Evolutionary conservation across 352 stramenopile species (phyloP), one percentile per base, ranked within the genome.

Genomic region (Pseudoperonospora humuli): DNA sequence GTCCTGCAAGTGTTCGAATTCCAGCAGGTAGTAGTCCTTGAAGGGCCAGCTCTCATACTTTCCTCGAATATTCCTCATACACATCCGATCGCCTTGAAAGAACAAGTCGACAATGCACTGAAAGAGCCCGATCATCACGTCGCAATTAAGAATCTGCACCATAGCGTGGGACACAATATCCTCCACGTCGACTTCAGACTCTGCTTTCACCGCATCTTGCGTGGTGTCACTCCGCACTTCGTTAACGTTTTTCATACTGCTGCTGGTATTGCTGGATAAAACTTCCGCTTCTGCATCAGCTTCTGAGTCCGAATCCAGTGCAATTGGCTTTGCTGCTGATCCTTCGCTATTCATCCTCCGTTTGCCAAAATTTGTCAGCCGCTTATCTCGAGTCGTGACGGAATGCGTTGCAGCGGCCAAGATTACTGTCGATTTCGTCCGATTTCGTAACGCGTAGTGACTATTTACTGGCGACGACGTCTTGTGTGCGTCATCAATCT

Each of bases 271-370:
- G 27, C 31, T n/a, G 3, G 35, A 10, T 13, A 54, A 32, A 10
- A 27, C 41, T 48, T 59, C 45, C 3, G 24, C 19, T 5, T 70
- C 66, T 6, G 48, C 46, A 1, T 71, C 66, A 2, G 69, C 70
- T 24, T 77, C 69, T 2, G 69, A 73, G 33, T 77, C 69, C 6
- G 67, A 68, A 23, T 77, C 69, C 33, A 81, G 36, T 6, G 70
- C 39, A 50, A 81, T 81, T 11, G 69, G 69, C 25, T 76, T 59
- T 13, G 56, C 45, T n/a, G 64, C 69, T 6, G 66, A 67, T 18
- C 55, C 59, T 39, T 64, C 53, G 7, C 31, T 62, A 19, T 26
- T 71, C 24, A 45, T 37, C 34, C 54, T 62, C 2, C 57, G 31
- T 33, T 69, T 67, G 11, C 41, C 54, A 2, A 64, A 20, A 8